Conservation (phyloP, 1,139 yeast species). For the Pichia sp. region DNA sequence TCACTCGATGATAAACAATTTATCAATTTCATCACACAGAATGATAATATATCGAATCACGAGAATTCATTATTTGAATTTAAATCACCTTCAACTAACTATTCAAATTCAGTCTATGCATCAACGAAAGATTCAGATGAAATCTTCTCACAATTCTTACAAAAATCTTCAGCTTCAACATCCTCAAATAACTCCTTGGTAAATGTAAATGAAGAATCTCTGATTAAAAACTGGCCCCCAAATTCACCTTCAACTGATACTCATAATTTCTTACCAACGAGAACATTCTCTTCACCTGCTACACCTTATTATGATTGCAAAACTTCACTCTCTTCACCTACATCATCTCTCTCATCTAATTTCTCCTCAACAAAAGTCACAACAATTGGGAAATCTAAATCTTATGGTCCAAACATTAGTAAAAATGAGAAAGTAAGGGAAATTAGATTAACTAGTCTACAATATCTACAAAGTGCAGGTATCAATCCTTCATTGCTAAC, state of each 20-base stretch:
- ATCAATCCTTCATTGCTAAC: constrained; percentile 24
- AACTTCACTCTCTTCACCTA: too few relatives aligned
- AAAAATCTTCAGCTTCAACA: constrained; percentile 1
- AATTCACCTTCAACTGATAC: constrained; percentile 13
- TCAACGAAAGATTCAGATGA: constrained; percentile 5
- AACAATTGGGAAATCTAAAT: constrained; percentile 15
- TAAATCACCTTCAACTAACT: neutral
- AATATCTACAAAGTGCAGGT: constrained; percentile 20
- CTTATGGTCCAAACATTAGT: neutral
- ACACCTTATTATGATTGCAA: constrained; percentile 3
- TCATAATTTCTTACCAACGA: neutral
- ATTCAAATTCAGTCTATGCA: constrained; percentile 1
- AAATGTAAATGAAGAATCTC: neutral
- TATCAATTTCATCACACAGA: too few relatives aligned
- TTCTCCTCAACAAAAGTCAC: constrained; percentile 18
- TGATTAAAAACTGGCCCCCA: constrained; percentile 10
- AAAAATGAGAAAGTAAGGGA: neutral
- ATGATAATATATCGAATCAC: too few relatives aligned
- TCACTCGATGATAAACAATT: neutral
- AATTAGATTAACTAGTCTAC: constrained; percentile 16
- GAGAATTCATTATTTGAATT: neutral
- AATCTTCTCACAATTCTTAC: constrained; percentile 7
- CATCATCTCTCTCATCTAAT: constrained; percentile 5
- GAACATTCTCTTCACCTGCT: constrained; percentile 7
- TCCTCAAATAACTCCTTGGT: constrained; percentile 18